These are phyloP conservation scores for Russula sp. DNA, from an alignment of 768 basidiomycete genomes.

Conservation along the genomic window DNA sequence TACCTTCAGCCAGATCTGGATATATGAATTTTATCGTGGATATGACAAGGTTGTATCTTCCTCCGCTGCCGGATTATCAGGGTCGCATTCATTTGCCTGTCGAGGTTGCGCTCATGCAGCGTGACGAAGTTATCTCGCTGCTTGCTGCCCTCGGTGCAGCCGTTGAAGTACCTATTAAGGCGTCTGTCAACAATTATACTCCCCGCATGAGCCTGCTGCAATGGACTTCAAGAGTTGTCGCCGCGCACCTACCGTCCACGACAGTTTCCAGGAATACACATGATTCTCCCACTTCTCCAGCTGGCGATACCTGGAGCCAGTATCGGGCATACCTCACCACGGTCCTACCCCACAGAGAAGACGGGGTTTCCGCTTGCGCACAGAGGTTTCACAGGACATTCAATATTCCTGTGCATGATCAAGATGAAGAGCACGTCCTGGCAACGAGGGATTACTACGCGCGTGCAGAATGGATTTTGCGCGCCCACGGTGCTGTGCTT, in stretches of 20 bases:
- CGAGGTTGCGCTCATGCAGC: slow-evolving; percentile 26
- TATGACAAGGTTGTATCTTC: neutral
- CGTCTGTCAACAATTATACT: neutral
- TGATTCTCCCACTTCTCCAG: neutral
- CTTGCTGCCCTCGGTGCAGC: slow-evolving; percentile 29
- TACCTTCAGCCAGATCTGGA: neutral
- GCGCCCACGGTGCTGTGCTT: neutral
- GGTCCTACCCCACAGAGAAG: neutral
- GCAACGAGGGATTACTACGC: neutral
- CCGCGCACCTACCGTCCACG: neutral
- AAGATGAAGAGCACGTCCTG: neutral
- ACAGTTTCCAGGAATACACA: neutral
- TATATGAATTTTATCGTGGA: neutral
- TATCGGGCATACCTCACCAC: slow-evolving; percentile 1
- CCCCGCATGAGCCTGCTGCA: slow-evolving; percentile 25
- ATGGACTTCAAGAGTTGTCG: slow-evolving; percentile 15
- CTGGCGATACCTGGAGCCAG: slow-evolving; percentile 2
- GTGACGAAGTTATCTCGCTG: slow-evolving; percentile 29
- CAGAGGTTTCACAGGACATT: neutral
- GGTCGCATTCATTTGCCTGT: slow-evolving; percentile 24
- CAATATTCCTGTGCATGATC: neutral
- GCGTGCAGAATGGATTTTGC: slow-evolving; percentile 1
- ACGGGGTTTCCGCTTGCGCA: neutral
- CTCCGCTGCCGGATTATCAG: neutral
- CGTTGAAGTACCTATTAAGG: slow-evolving; percentile 17